Evolutionary conservation across 257 asterid species (phyloP), one percentile per base, ranked within the genome.

Genomic region (Ballota nigra): DNA sequence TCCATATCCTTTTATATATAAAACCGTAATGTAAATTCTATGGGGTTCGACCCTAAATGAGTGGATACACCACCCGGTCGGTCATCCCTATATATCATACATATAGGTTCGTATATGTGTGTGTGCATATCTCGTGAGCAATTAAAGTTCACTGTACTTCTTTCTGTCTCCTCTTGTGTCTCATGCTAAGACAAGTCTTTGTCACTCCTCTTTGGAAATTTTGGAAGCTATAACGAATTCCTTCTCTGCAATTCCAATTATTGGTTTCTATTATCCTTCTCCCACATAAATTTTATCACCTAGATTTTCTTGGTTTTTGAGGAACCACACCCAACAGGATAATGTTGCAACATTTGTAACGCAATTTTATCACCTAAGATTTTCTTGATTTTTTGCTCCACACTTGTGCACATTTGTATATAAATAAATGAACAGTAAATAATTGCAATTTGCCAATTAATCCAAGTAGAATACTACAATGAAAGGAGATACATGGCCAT

Each of bases 161-260:
- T 8, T 63, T 76, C 70, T 78, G 90, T 83, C 87, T 76, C 68
- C 62, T 70, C 56, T 41, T 68, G 77, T 83, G 88, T 80, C 68
- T 61, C 67, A 66, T 51, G 29, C 59, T 20, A 78, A 70, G 92
- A 83, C 74, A 29, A 36, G 96, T 86, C 96, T 68, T 60, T 75
- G 68, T 88, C 92, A 77, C 26, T 69, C 57, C 71, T 83, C 73
- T 26, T 19, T 52, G 12, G 12, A 47, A 69, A 73, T 26, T 78
- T 83, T 83, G 90, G 84, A 81, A 15, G 64, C 53, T 67, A 22
- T 58, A 26, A 62, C 76, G 66, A 24, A 57, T 69, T 66, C 58
- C 82, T 58, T 2, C 19, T 51, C 6, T 18, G 57, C 26, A 18
- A n/a, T 29, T 31, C 16, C 83, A 74, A 83, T 82, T 12, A 82